Evolutionary conservation across 108 stramenopile species (phyloP), one percentile per base, ranked within the genome.

Genomic region (Skeletonema tropicum): DNA sequence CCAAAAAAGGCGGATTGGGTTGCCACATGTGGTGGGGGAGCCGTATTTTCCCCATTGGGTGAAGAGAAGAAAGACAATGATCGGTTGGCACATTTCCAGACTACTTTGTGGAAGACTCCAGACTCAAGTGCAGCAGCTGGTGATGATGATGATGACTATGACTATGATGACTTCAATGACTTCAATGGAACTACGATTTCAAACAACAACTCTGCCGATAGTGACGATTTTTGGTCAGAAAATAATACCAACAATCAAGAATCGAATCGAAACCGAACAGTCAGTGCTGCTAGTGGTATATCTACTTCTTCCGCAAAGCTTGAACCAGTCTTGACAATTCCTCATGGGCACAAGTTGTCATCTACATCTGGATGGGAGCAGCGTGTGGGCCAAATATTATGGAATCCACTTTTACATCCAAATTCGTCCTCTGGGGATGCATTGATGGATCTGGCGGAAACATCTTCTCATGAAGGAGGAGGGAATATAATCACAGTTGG

Each of bases 21-120:
- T 23, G 80, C 73, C 23, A 85, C 84, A n/a, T 85, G 84, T 59
- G 84, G 84, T 21, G 84, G 84, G 0, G 84, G 80, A 41, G 60
- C 45, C 14, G 62, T 57, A 8, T 77, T 65, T 35, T 57, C 41
- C 0, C 39, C 42, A 1, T 25, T 30, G 5, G 52, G 25, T 7
- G 66, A 58, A 19, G 35, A 60, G 19, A 41, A 21, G 59, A 70
- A 49, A 68, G 36, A 60, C 3, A 49, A 62, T 25, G 57, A 60
- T 6, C 42, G 42, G 42, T 59, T 76, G 67, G 48, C 73, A 21
- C 74, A 48, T 52, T 75, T 74, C 36, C 66, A 74, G 60, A 79
- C 79, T n/a, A 70, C 68, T 0, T 38, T 79, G 68, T 79, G 79
- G 79, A 74, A 75, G 9, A 35, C 69, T 6, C 46, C 74, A 32